These are phyloP conservation scores for Mycena alexandri DNA, from an alignment of 768 basidiomycete species.

Conservation along the genomic window DNA sequence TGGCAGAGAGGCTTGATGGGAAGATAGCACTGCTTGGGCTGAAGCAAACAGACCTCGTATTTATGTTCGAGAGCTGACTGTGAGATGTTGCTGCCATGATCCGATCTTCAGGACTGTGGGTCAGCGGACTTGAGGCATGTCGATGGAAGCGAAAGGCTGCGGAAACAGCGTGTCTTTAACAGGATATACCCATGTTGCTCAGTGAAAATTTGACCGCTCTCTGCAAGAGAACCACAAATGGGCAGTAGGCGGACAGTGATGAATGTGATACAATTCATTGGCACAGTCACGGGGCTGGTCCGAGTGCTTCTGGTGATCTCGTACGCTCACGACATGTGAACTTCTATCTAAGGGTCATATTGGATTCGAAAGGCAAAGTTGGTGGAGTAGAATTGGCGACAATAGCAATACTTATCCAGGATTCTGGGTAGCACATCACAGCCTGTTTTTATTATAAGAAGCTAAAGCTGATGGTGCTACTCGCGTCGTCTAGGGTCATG, in stretches of 20 bases:
- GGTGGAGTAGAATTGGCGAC: conserved; percentile 13
- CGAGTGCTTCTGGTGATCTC: conserved; percentile 12
- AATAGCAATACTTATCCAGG: conserved; percentile 15
- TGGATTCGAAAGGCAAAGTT: conserved; percentile 11
- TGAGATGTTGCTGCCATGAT: conserved; percentile 16
- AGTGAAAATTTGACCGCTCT: conserved; percentile 15
- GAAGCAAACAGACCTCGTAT: conserved; percentile 17
- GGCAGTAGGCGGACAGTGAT: conserved; percentile 14
- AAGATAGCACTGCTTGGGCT: conserved; percentile 11
- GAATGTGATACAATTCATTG: conserved; percentile 10
- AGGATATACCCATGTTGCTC: conserved; percentile 18
- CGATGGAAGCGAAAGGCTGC: conserved; percentile 13
- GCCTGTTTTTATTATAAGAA: conserved; percentile 8
- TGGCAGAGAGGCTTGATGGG: conserved; percentile 15
- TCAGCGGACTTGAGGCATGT: conserved; percentile 15
- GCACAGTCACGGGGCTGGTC: conserved; percentile 12
- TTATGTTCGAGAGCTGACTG: conserved; percentile 11
- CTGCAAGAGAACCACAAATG: conserved; percentile 3
- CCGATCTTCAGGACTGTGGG: conserved; percentile 11
- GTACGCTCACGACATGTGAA: conserved; percentile 9
- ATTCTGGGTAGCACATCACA: conserved; percentile 5
- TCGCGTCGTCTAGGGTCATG: conserved; percentile 15
- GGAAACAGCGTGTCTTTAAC: conserved; percentile 15
- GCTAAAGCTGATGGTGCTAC: conserved; percentile 12
- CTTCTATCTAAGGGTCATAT: conserved; percentile 8